These are phyloP conservation scores for Rhododendron ovatum DNA, from an alignment of 148 eudicot genomes.

Conservation along the genomic window DNA sequence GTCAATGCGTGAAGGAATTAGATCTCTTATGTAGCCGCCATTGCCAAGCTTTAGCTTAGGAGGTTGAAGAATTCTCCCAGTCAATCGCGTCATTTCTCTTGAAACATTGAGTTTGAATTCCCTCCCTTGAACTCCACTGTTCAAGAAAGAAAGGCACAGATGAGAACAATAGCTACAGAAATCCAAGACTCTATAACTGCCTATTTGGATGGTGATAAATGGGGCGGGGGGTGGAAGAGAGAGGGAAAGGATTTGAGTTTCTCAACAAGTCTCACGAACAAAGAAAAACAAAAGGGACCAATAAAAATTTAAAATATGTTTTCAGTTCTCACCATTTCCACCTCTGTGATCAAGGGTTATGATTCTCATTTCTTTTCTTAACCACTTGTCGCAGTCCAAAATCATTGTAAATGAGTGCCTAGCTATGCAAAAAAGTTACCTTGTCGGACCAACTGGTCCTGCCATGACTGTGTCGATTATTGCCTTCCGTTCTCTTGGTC, in stretches of 20 bases:
- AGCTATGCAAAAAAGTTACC: conserved; percentile 33
- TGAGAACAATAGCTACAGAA: background rate
- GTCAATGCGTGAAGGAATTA: conserved; percentile 61
- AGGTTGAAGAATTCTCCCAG: conserved; percentile 80
- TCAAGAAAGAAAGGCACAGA: background rate
- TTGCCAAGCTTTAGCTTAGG: conserved; percentile 85
- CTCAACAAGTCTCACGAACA: background rate
- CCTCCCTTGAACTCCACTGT: conserved; percentile 63
- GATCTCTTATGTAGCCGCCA: conserved; percentile 53
- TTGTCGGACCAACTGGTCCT: conserved; percentile 80
- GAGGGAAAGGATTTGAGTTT: background rate
- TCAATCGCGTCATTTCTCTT: conserved; percentile 75
- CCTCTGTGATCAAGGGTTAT: background rate
- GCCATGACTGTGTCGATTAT: conserved; percentile 71
- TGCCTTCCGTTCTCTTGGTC: conserved; percentile 70
- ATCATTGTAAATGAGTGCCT: background rate
- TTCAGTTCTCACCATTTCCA: background rate
- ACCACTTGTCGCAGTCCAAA: background rate
- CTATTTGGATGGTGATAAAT: background rate
- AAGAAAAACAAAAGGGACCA: background rate
- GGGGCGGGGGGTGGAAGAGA: no score
- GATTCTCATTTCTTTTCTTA: background rate
- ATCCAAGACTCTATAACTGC: background rate
- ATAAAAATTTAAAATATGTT: background rate
- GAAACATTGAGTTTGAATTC: conserved; percentile 72